phyloP scores from a whole-genome alignment of 192 early-diverging fungal species.

The Coemansia sp. region DNA sequence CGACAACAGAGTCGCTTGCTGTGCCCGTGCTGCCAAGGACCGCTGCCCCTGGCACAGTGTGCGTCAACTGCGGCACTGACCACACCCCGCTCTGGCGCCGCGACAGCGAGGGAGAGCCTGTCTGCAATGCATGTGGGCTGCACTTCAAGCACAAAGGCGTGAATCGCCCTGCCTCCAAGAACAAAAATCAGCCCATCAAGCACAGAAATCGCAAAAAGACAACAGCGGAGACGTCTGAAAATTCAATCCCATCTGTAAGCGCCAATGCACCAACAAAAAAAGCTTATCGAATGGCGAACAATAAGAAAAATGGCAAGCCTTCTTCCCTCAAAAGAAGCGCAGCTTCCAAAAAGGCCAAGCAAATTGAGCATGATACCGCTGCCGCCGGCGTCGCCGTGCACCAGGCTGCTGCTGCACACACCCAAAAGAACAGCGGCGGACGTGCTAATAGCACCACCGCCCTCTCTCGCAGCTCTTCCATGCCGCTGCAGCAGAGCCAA shows the following conservation, averaged over 20 bases:
- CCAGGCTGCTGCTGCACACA: neutral
- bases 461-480: constrained; percentile 38
- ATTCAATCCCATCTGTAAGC: neutral
- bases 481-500: constrained; percentile 21
- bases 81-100: constrained; percentile 78
- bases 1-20: neutral
- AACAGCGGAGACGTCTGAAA: neutral
- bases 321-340: neutral
- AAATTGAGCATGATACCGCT: constrained; percentile 3
- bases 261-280: neutral
- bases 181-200: constrained; percentile 65
- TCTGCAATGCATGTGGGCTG: constrained; percentile 93
- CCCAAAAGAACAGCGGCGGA: neutral
- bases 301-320: constrained; percentile 1
- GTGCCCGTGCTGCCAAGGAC: neutral
- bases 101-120: constrained; percentile 65
- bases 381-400: neutral
- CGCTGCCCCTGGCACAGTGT: constrained; percentile 13
- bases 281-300: neutral
- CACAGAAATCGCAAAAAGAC: constrained; percentile 64
- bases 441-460: neutral
- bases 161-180: constrained; percentile 74
- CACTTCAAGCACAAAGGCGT: constrained; percentile 83
- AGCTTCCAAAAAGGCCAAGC: neutral
- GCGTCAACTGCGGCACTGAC: constrained; percentile 74